These are phyloP conservation scores for Carex parvula DNA, from an alignment of 176 grass and related monocot species.

Conservation along the genomic window DNA sequence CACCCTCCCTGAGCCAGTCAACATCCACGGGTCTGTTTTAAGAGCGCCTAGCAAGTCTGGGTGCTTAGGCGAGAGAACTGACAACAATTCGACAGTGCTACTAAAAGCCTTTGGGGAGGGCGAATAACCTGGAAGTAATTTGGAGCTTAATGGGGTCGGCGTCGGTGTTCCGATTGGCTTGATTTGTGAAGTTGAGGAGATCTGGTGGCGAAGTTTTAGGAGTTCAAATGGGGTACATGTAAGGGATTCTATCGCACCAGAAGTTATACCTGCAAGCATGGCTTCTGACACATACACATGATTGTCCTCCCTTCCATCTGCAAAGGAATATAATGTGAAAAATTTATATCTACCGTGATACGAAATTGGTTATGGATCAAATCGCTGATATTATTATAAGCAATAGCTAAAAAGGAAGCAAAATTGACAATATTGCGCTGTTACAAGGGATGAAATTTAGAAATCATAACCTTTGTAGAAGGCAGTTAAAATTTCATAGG, in stretches of 20 bases:
- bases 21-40: conserved; percentile 87
- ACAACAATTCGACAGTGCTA: conserved; percentile 59
- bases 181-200: conserved; percentile 51
- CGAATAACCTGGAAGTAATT: conserved; percentile 68
- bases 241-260: conserved; percentile 63
- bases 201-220: conserved; percentile 68
- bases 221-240: conserved; percentile 85
- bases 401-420: conserved; percentile 15
- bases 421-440: not conserved
- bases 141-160: conserved; percentile 50
- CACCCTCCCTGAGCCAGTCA: conserved; percentile 76
- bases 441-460: not conserved
- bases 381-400: conserved; percentile 1
- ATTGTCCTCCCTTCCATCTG: conserved; percentile 81
- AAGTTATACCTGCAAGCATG: conserved; percentile 70
- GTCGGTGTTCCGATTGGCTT: conserved; percentile 38
- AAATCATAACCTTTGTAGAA: conserved; percentile 74
- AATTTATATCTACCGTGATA: conserved; percentile 16
- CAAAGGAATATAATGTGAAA: conserved; percentile 27
- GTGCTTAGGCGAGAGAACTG: conserved; percentile 64
- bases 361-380: not conserved
- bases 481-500: conserved; percentile 83
- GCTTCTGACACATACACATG: conserved; percentile 79
- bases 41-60: conserved; percentile 56
- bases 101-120: conserved; percentile 54